A percentile compares a stretch with the other conserved stretches of the same genome.
These are phyloP conservation scores for Nepenthes alata DNA, from an alignment of 179 eudicot genomes.

Conservation along the genomic window DNA sequence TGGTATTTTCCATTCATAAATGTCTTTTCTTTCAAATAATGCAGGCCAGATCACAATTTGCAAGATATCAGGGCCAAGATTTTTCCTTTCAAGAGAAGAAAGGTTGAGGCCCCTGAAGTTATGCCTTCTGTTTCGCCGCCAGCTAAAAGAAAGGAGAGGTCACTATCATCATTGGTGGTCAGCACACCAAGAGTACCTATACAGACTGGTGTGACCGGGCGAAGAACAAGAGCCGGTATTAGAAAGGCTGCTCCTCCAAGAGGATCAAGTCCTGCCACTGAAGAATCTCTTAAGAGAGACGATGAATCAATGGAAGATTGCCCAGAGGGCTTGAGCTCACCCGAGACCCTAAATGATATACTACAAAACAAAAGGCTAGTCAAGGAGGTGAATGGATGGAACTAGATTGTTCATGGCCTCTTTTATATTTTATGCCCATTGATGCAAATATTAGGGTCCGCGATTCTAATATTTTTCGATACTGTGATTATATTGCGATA, in stretches of 20 bases:
- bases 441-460: background rate
- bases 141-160: conserved; percentile 79
- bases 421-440: background rate
- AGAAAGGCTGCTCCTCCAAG: conserved; percentile 44
- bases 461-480: background rate
- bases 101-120: conserved; percentile 56
- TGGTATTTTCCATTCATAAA: background rate
- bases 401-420: background rate
- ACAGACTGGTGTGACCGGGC: conserved; percentile 66
- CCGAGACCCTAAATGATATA: conserved; percentile 54
- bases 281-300: conserved; percentile 44
- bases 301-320: conserved; percentile 45
- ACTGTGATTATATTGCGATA: no score
- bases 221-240: conserved; percentile 53
- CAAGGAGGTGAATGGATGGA: conserved; percentile 5
- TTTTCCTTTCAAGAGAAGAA: conserved; percentile 59
- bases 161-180: conserved; percentile 85
- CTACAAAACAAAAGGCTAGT: conserved; percentile 61
- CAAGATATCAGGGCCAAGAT: conserved; percentile 81
- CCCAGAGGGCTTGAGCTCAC: conserved; percentile 62
- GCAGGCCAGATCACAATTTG: conserved; percentile 88
- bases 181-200: conserved; percentile 63
- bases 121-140: conserved; percentile 41
- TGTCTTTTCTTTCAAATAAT: conserved; percentile 2
- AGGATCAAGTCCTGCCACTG: conserved; percentile 36